Evolutionary conservation across 352 stramenopile species (phyloP), one percentile per base, ranked within the genome.

Genomic region (Globisporangium splendens): DNA sequence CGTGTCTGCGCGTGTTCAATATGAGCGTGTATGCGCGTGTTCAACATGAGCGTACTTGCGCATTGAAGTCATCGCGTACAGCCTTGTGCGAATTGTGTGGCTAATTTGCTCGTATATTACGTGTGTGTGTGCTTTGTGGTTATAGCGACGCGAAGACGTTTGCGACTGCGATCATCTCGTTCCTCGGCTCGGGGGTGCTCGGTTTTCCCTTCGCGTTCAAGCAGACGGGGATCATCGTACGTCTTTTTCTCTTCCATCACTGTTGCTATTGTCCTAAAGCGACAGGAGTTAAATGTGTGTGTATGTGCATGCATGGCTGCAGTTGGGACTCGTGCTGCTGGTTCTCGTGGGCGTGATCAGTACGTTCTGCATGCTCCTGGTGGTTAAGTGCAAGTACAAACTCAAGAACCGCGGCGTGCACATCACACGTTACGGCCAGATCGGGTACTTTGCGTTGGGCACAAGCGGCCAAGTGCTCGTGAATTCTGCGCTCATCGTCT

Each of bases 121-220:
- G 13, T 44, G 12, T 43, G 14, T 10, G 38, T 18, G 6, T n/a
- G 12, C 21, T 21, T 24, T 24, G 20, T 51, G 46, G 35, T 14
- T 24, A 33, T 18, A 73, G 66, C 2, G 63, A 70, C 39, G 41
- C 33, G 59, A 73, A 73, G 54, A 65, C 66, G 12, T 68, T 73
- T 50, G 39, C 39, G 39, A 44, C 1, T 44, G 39, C 39, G 39
- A 44, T 44, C 39, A 44, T n/a, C 39, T 44, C 39, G 46, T 92
- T 95, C 66, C 69, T 95, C 1, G 85, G 85, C 18, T 84, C 85
- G 24, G 85, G 85, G 22, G 72, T 92, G 24, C 66, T 95, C 1
- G 85, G 82, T 3, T 63, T 91, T 28, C 85, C 85, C 1, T 84
- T 86, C 61, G 85, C 83, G n/a, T 92, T 95, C 66, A 80, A 75